Evolutionary conservation across 805 yeast genomes (phyloP), one percentile per base, ranked within the genome.

Genomic region (Maudiozyma pseudohumilis): DNA sequence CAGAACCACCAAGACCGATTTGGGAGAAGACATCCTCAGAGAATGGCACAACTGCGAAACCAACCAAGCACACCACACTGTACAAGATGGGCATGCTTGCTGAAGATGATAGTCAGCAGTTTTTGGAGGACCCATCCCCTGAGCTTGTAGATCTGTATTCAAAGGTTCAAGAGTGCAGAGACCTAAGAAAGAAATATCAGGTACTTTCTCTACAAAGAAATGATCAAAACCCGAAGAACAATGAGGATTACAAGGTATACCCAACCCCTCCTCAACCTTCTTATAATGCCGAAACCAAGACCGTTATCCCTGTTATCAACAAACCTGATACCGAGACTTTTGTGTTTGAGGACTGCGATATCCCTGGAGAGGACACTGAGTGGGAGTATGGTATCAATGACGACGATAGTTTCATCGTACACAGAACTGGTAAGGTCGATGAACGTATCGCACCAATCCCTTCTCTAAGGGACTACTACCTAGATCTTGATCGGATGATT

Each of bases 221-320:
- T 32, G 55, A 62, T 26, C 81, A 77, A 49, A 92, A 92, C 59
- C 98, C 98, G 2, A 87, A 89, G 55, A 89, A 94, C 60, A 53
- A 50, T 19, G 66, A 66, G 8, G 62, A 58, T 28, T 92, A 97
- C 97, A 55, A 55, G 12, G 77, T 92, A 35, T 89, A 88, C 55
- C 99, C 99, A 0, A 75, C 79, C 9, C 96, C 97, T 1, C 98
- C 98, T 11, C 77, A 77, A 46, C 96, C 98, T 3, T 77, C 89
- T 49, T 77, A 92, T 78, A 70, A 80, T 61, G 63, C 70, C 6
- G 70, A 63, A 13, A 67, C 75, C n/a, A 75, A 72, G 47, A 72
- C 74, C 40, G 73, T 72, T 37, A 55, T 65, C 18, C 58, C 59
- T 9, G 66, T 64, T 4, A 52, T 59, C 2, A 63, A 61, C 25